phyloP scores from a whole-genome alignment of 2,329 filamentous ascomycete species.

The Fusarium sp. region DNA sequence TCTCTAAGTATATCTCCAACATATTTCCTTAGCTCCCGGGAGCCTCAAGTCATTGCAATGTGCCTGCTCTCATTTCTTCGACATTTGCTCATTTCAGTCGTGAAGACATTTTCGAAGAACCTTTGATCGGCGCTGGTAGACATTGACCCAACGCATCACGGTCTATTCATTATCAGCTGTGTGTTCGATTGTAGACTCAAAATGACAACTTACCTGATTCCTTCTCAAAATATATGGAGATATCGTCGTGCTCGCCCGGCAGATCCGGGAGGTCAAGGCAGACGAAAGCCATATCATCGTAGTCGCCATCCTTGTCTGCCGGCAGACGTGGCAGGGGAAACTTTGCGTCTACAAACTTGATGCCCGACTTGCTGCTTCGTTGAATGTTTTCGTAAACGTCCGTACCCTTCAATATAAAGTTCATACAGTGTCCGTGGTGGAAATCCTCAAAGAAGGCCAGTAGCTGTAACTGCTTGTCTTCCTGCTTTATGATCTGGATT shows the following conservation, averaged over 20 bases:
- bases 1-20: slow-evolving; percentile 36
- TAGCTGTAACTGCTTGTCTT: slow-evolving; percentile 82
- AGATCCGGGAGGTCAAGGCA: slow-evolving; percentile 91
- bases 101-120: slow-evolving; percentile 54
- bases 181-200: not conserved
- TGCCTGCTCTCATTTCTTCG: slow-evolving; percentile 17
- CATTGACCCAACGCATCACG: slow-evolving; percentile 67
- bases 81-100: slow-evolving; percentile 49
- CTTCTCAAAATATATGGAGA: slow-evolving; percentile 86
- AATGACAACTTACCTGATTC: slow-evolving; percentile 75
- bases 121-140: slow-evolving; percentile 72
- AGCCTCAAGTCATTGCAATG: slow-evolving; percentile 24
- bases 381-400: slow-evolving; percentile 84
- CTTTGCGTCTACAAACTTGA: slow-evolving; percentile 91
- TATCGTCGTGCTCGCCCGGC: slow-evolving; percentile 93
- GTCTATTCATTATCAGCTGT: slow-evolving; percentile 58
- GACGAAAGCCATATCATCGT: slow-evolving; percentile 80
- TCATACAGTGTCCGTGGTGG: slow-evolving; percentile 89
- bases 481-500: slow-evolving; percentile 81
- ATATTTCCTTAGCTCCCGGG: slow-evolving; percentile 14
- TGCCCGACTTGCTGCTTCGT: slow-evolving; percentile 76
- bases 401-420: slow-evolving; percentile 87
- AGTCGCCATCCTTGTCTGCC: slow-evolving; percentile 65
- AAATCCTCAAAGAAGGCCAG: slow-evolving; percentile 93
- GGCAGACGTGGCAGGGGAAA: slow-evolving; percentile 83